These are phyloP conservation scores for Ceratocystis cubensis DNA, from an alignment of 2,329 filamentous ascomycete genomes.

Conservation along the genomic window DNA sequence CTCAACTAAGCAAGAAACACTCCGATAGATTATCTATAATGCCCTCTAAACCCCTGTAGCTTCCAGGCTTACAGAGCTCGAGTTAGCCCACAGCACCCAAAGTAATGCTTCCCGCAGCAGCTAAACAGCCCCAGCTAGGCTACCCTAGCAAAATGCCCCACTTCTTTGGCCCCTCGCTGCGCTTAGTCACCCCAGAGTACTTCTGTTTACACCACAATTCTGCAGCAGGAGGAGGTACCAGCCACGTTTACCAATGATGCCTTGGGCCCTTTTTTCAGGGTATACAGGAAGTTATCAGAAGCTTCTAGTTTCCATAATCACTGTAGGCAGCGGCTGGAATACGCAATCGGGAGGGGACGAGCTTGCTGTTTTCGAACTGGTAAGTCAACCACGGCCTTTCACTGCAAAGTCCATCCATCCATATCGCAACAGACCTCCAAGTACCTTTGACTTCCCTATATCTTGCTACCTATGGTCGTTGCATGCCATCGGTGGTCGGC, in stretches of 20 bases:
- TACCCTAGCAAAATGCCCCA: conserved; percentile 6
- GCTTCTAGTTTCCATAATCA: conserved; percentile 15
- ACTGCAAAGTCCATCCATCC: neutral
- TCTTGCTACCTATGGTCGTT: too few species aligned
- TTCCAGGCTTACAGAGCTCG: too few species aligned
- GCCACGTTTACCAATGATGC: conserved; percentile 8
- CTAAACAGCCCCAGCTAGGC: too few species aligned
- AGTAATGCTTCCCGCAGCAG: too few species aligned
- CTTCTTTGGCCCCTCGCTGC: conserved; percentile 15
- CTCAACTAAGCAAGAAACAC: too few species aligned
- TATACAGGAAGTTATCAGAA: conserved; percentile 15
- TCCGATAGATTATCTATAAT: too few species aligned
- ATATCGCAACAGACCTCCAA: too few species aligned
- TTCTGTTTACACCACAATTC: neutral
- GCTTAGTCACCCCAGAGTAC: conserved; percentile 16
- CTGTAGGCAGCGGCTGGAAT: conserved; percentile 16
- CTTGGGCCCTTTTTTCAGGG: neutral
- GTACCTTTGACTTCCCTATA: too few species aligned
- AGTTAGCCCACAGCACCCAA: too few species aligned
- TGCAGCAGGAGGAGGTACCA: conserved; percentile 10
- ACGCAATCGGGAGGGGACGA: conserved; percentile 16
- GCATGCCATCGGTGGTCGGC: too few species aligned
- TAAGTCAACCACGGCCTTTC: neutral
- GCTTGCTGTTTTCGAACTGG: neutral
- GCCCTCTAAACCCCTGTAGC: too few species aligned